A percentile compares a stretch with the other conserved stretches of the same genome.
Conservation (phyloP, 768 basidiomycete genomes). For the Boletus bicolor region DNA sequence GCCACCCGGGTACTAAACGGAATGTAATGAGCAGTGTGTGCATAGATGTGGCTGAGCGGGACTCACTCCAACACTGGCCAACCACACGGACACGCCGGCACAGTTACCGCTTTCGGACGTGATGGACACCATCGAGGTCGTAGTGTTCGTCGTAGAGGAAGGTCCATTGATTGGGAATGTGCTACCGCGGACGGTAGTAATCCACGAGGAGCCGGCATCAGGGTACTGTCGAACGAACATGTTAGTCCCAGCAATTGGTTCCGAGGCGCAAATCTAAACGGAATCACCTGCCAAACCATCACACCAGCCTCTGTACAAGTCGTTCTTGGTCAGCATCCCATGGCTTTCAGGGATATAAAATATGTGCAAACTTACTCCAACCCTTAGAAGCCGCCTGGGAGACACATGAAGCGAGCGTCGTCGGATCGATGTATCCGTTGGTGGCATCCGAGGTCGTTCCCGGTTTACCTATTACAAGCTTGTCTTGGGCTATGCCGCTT, state of each 20-base stretch:
- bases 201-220: conserved; percentile 38
- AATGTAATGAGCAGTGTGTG: neutral
- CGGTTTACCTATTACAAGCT: conserved; percentile 78
- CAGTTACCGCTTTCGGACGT: conserved; percentile 28
- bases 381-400: conserved; percentile 55
- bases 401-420: conserved; percentile 59
- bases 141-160: neutral
- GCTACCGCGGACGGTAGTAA: conserved; percentile 34
- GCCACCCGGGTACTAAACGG: conserved; percentile 42
- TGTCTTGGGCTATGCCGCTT: conserved; percentile 54
- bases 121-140: conserved; percentile 18
- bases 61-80: conserved; percentile 34
- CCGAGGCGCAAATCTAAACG: neutral
- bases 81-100: conserved; percentile 42
- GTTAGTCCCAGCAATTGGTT: neutral
- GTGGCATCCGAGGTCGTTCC: conserved; percentile 47
- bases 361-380: conserved; percentile 52
- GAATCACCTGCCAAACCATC: conserved; percentile 38
- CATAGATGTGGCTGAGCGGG: neutral
- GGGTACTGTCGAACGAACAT: conserved; percentile 31
- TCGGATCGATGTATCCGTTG: conserved; percentile 55
- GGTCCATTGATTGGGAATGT: conserved; percentile 34
- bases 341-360: neutral
- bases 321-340: neutral
- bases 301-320: conserved; percentile 33